Evolutionary conservation across 352 stramenopile species (phyloP).

Genomic region (Globisporangium spiculum): DNA sequence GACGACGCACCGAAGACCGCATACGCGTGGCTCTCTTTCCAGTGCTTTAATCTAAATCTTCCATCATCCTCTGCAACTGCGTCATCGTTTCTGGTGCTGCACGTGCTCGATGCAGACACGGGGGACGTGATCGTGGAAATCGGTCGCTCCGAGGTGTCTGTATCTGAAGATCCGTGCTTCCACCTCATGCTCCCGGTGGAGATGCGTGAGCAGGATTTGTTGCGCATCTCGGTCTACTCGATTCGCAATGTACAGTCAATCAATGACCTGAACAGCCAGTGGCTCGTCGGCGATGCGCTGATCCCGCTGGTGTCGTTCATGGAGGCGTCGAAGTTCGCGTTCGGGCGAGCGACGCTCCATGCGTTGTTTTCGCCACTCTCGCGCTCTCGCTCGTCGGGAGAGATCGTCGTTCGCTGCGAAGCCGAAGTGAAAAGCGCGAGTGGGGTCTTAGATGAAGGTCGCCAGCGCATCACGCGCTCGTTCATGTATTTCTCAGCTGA

Average conservation of each 20-base stretch:
- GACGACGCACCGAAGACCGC: neutral
- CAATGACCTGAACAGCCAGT: conserved; percentile 66
- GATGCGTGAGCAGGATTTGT: conserved; percentile 42
- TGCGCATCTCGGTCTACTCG: conserved; percentile 70
- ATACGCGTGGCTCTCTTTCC: conserved; percentile 78
- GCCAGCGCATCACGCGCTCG: conserved; percentile 67
- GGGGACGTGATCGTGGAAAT: conserved; percentile 47
- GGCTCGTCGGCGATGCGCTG: conserved; percentile 64
- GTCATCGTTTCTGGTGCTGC: conserved; percentile 67
- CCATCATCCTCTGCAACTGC: conserved; percentile 44
- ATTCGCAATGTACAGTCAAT: conserved; percentile 55
- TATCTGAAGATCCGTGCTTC: conserved; percentile 69
- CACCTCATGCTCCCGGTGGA: conserved; percentile 75
- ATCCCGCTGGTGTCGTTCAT: conserved; percentile 56
- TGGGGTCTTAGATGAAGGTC: conserved; percentile 32
- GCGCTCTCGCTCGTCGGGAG: conserved; percentile 52
- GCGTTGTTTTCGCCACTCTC: conserved; percentile 64
- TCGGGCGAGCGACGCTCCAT: conserved; percentile 46
- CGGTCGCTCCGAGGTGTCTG: conserved; percentile 72
- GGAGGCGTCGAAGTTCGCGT: conserved; percentile 18
- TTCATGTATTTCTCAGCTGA: conserved; percentile 73
- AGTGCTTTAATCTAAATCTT: conserved; percentile 78
- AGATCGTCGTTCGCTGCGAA: conserved; percentile 81
- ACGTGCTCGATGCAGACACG: conserved; percentile 48
- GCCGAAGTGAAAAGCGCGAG: conserved; percentile 49